Conservation (phyloP, 1,139 yeast species). For the Hyphopichia pseudoburtonii region DNA sequence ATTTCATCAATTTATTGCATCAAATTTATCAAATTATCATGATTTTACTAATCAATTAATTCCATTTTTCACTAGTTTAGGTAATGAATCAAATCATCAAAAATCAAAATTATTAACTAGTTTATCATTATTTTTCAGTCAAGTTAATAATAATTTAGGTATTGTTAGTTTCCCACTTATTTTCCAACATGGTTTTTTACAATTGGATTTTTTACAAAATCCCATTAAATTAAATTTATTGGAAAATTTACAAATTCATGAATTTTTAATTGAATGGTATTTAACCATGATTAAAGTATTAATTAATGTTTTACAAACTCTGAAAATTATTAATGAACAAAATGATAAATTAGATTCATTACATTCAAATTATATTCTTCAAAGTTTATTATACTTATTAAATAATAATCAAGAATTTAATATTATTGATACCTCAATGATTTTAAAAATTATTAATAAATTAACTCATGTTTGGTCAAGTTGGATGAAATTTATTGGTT, state of each 20-base stretch:
- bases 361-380: conserved; percentile 29
- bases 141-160: conserved; percentile 42
- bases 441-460: conserved; percentile 11
- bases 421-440: conserved; percentile 9
- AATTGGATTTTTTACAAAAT: conserved; percentile 8
- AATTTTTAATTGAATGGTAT: conserved; percentile 39
- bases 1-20: conserved; percentile 5
- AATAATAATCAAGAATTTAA: conserved; percentile 11
- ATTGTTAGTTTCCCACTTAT: conserved; percentile 47
- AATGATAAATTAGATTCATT: conserved; percentile 13
- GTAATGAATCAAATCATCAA: background rate
- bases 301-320: conserved; percentile 15
- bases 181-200: conserved; percentile 32
- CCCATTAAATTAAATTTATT: conserved; percentile 13
- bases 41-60: conserved; percentile 15
- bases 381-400: conserved; percentile 26
- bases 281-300: conserved; percentile 35
- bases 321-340: background rate
- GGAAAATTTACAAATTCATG: conserved; percentile 17
- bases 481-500: conserved; percentile 21
- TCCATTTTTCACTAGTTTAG: conserved; percentile 18
- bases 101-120: conserved; percentile 8
- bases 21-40: conserved; percentile 9
- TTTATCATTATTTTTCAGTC: conserved; percentile 10
- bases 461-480: conserved; percentile 19